Conservation (phyloP, 805 yeast species). For the Suhomyces prunicola region DNA sequence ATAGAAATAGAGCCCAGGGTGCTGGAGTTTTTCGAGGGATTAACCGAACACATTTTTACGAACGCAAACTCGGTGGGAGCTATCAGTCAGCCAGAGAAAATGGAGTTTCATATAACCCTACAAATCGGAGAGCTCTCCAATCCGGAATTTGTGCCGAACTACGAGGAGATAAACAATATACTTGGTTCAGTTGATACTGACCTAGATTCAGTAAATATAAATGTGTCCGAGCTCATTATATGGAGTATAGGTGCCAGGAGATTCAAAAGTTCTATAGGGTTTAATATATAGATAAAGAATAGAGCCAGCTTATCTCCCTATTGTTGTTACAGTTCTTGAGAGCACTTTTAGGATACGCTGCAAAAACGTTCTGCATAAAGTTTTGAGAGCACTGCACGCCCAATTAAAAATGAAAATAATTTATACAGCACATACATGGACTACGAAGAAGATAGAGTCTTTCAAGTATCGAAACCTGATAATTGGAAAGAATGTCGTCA, state of each 20-base stretch:
- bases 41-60: constrained; percentile 9
- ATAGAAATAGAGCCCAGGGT: constrained; percentile 1
- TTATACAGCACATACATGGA: background rate
- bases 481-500: background rate
- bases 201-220: constrained; percentile 2
- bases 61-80: constrained; percentile 9
- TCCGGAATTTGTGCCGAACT: constrained; percentile 1
- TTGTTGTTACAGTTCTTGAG: no score
- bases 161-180: background rate
- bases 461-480: background rate
- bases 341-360: background rate
- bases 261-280: background rate
- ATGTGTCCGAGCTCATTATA: constrained; percentile 1
- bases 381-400: background rate
- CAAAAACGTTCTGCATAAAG: background rate
- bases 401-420: background rate
- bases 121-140: constrained; percentile 12
- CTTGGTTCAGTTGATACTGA: constrained; percentile 2
- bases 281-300: background rate
- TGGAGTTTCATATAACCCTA: constrained; percentile 13
- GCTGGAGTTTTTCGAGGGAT: constrained; percentile 8
- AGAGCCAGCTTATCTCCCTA: no score
- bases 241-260: background rate
- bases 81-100: background rate
- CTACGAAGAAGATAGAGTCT: background rate